Evolutionary conservation across 768 basidiomycete species (phyloP).

Genomic region (Rhodocollybia butyracea): DNA sequence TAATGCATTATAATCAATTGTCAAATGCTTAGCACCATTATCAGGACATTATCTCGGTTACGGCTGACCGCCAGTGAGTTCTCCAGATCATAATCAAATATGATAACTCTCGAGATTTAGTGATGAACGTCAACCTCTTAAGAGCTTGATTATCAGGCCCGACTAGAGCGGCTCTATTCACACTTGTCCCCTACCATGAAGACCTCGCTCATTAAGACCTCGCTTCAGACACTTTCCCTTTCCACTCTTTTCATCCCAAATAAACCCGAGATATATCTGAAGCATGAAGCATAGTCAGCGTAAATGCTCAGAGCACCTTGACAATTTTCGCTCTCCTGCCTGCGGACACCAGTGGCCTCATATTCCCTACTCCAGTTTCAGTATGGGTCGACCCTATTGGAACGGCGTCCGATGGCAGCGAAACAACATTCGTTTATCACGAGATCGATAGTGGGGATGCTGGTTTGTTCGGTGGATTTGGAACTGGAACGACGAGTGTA

Average conservation of each 20-base stretch:
- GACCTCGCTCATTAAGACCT: not conserved
- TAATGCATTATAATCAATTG: too few relatives aligned
- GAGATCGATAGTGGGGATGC: not conserved
- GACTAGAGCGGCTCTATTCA: too few relatives aligned
- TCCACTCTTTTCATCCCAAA: not conserved
- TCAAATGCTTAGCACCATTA: too few relatives aligned
- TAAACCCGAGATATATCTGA: not conserved
- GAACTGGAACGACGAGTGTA: not conserved
- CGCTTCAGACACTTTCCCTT: not conserved
- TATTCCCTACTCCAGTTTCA: not conserved
- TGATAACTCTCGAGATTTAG: too few relatives aligned
- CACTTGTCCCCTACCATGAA: too few relatives aligned
- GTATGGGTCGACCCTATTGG: not conserved
- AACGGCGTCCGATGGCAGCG: slow-evolving; percentile 1
- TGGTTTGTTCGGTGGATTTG: not conserved
- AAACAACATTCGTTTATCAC: not conserved
- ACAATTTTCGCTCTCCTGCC: not conserved
- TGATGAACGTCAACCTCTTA: too few relatives aligned
- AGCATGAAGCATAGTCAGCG: not conserved
- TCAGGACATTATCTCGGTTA: too few relatives aligned
- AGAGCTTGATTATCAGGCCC: too few relatives aligned
- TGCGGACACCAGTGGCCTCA: not conserved
- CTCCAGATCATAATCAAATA: too few relatives aligned
- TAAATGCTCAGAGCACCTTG: not conserved
- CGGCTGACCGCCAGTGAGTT: too few relatives aligned